A percentile compares a stretch with the other conserved stretches of the same genome.
Evolutionary conservation across 73 alveolate genomes (phyloP).

Genomic region (Tetrahymena borealis): DNA sequence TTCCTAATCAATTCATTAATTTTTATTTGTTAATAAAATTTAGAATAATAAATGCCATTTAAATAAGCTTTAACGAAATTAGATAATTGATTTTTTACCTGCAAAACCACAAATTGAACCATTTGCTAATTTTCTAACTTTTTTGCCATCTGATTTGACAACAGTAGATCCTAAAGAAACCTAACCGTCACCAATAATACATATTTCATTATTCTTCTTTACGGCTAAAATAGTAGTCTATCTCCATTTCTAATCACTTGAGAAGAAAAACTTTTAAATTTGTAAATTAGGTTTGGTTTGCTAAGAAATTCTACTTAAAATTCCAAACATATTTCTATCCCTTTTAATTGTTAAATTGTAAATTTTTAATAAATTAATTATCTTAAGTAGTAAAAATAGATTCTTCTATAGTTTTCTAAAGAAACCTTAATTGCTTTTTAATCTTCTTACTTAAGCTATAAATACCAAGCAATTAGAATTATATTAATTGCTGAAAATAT

Average conservation of each 20-base stretch:
- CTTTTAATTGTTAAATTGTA: neutral
- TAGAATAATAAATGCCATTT: too few relatives aligned
- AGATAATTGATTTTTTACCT: neutral
- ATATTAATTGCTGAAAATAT: too few relatives aligned
- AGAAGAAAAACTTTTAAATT: neutral
- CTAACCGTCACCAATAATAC: slow-evolving; percentile 63
- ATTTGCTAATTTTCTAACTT: slow-evolving; percentile 47
- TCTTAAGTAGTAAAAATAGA: neutral
- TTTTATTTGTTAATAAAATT: neutral
- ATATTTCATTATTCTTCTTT: slow-evolving; percentile 38
- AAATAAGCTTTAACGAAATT: neutral
- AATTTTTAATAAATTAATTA: too few relatives aligned
- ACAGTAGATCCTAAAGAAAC: slow-evolving; percentile 56
- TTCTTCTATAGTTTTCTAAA: too few relatives aligned
- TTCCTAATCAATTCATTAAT: slow-evolving; percentile 22
- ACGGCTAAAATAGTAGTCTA: slow-evolving; percentile 61
- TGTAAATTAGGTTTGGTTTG: neutral
- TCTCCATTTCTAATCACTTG: slow-evolving; percentile 11
- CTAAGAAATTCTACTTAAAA: neutral
- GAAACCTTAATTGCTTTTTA: too few relatives aligned
- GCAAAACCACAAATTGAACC: slow-evolving; percentile 62
- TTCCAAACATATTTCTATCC: neutral
- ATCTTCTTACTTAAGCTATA: too few relatives aligned
- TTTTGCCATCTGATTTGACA: slow-evolving; percentile 48
- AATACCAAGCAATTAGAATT: too few relatives aligned